phyloP scores from a whole-genome alignment of 108 stramenopile species.

The Hondaea fermentalgiana region DNA sequence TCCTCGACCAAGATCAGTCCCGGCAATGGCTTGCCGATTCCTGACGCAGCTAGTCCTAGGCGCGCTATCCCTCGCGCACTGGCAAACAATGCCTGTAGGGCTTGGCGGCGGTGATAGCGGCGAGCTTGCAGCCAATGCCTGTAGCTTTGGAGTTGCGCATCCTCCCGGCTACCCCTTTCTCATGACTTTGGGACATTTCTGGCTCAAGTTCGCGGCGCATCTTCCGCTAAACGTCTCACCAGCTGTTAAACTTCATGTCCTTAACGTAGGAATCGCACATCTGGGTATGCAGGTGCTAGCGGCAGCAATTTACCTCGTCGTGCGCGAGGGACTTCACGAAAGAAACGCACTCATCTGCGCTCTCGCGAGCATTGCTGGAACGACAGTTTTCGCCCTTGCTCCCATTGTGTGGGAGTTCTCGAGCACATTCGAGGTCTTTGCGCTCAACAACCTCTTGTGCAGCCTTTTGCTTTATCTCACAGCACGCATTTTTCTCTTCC shows the following conservation, averaged over 20 bases:
- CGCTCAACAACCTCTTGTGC: slow-evolving; percentile 62
- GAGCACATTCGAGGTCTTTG: slow-evolving; percentile 67
- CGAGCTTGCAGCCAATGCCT: slow-evolving; percentile 69
- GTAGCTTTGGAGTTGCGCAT: slow-evolving; percentile 63
- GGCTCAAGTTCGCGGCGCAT: background rate
- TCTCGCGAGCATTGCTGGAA: background rate
- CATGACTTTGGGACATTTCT: slow-evolving; percentile 38
- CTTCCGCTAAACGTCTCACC: background rate
- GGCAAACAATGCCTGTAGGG: background rate
- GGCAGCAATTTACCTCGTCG: background rate
- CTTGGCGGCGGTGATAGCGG: slow-evolving; percentile 23
- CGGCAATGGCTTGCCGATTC: too few relatives aligned
- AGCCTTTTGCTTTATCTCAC: slow-evolving; percentile 34
- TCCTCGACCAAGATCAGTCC: too few relatives aligned
- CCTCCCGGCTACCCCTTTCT: slow-evolving; percentile 69
- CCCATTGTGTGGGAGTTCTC: slow-evolving; percentile 69
- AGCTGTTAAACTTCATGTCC: background rate
- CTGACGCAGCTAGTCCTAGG: too few relatives aligned
- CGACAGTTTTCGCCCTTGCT: slow-evolving; percentile 39
- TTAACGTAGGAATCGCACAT: background rate
- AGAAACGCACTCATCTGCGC: background rate
- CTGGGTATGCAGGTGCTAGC: background rate
- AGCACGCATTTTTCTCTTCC: slow-evolving; percentile 1
- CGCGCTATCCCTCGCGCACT: background rate
- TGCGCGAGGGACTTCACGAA: background rate